phyloP scores from a whole-genome alignment of 2,329 filamentous ascomycete genomes.

The Mollisia scopiformis region DNA sequence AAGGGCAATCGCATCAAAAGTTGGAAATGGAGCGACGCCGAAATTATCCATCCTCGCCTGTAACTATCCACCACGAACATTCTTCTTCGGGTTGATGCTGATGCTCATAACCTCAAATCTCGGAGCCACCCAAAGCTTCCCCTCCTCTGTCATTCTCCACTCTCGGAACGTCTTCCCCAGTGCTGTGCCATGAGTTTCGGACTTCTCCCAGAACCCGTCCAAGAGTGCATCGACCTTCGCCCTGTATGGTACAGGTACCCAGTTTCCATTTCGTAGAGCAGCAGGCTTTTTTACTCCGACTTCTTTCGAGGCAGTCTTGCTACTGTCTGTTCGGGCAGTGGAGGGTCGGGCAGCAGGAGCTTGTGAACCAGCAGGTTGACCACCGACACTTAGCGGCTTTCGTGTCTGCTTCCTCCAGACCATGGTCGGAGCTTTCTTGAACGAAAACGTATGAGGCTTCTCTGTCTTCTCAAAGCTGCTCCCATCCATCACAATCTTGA shows the following conservation, averaged over 20 bases:
- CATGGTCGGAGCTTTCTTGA: background rate
- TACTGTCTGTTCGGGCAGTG: no score
- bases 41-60: background rate
- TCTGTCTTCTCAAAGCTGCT: constrained; percentile 2
- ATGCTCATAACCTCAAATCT: background rate
- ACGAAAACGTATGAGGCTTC: background rate
- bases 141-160: background rate
- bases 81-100: background rate
- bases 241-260: background rate
- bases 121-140: background rate
- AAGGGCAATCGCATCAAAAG: no score
- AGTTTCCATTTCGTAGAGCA: background rate
- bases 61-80: background rate
- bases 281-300: no score
- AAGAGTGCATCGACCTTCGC: background rate
- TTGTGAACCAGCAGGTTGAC: no score
- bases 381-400: no score
- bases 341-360: no score
- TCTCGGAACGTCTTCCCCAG: background rate
- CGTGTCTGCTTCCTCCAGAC: no score
- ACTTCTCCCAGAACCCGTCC: background rate
- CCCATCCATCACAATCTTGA: constrained; percentile 15
- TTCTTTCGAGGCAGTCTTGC: no score
- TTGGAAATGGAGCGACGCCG: background rate
- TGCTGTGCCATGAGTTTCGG: background rate